Percentiles rank a stretch among this genome's conserved stretches.
Conservation (phyloP, 2,329 filamentous ascomycete species). For the Aspergillus pseudotamarii region DNA sequence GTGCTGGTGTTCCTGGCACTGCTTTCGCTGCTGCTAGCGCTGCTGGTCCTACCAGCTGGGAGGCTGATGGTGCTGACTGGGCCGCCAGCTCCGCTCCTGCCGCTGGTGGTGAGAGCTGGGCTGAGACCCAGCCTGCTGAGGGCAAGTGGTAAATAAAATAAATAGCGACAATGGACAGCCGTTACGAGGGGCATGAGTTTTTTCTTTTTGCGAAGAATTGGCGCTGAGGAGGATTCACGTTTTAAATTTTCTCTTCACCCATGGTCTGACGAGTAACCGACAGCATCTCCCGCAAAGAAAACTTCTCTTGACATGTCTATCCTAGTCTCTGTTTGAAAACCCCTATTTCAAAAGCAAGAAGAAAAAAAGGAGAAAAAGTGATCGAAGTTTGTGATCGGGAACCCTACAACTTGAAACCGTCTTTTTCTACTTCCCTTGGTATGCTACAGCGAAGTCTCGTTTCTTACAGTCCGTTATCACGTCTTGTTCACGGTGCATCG, state of each 20-base stretch:
- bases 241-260: background rate
- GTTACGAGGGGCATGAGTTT: conserved; percentile 30
- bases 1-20: conserved; percentile 64
- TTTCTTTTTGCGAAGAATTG: conserved; percentile 26
- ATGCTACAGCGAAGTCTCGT: conserved; percentile 24
- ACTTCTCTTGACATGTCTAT: conserved; percentile 43
- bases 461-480: conserved; percentile 29
- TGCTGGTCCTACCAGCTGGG: conserved; percentile 66
- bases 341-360: conserved; percentile 31
- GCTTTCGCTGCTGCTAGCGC: conserved; percentile 72
- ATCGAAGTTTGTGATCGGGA: conserved; percentile 33
- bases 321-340: conserved; percentile 40
- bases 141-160: conserved; percentile 44
- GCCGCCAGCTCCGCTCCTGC: conserved; percentile 49
- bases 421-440: conserved; percentile 34
- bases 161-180: conserved; percentile 30
- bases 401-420: conserved; percentile 26
- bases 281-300: conserved; percentile 15
- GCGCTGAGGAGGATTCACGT: conserved; percentile 24
- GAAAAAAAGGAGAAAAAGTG: conserved; percentile 37
- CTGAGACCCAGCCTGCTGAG: conserved; percentile 41
- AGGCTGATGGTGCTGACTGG: conserved; percentile 59
- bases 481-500: conserved; percentile 33
- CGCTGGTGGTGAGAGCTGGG: conserved; percentile 44
- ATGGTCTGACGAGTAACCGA: conserved; percentile 7